Conservation (phyloP, 495 filamentous ascomycete genomes). For the Lasiosphaeriaceae sp. region DNA sequence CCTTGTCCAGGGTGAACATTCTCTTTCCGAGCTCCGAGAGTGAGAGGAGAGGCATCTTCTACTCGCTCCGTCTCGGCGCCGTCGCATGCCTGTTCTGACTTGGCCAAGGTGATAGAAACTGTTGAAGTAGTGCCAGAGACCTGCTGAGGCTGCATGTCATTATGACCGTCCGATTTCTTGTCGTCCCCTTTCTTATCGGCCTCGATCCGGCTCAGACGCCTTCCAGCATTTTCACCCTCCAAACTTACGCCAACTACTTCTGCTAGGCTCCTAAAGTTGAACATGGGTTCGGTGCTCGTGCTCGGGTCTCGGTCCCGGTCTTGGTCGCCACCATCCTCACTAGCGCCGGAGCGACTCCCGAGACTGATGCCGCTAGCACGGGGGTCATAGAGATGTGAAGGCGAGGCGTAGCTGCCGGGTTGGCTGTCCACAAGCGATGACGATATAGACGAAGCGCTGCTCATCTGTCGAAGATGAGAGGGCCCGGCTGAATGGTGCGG, state of each 20-base stretch:
- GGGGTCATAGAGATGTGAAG: slow-evolving; percentile 42
- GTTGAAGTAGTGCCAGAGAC: too few relatives aligned
- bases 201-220: slow-evolving; percentile 25
- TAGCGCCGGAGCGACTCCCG: slow-evolving; percentile 33
- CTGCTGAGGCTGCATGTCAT: too few relatives aligned
- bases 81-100: slow-evolving; percentile 4
- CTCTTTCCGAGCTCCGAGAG: background rate
- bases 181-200: slow-evolving; percentile 12
- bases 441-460: slow-evolving; percentile 74
- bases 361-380: slow-evolving; percentile 40
- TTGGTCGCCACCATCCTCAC: slow-evolving; percentile 36
- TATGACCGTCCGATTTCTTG: too few relatives aligned
- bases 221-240: slow-evolving; percentile 36
- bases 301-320: slow-evolving; percentile 44
- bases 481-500: slow-evolving; percentile 46
- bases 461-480: slow-evolving; percentile 74
- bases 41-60: slow-evolving; percentile 1
- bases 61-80: slow-evolving; percentile 1
- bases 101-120: background rate
- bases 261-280: slow-evolving; percentile 86
- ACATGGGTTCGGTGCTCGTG: slow-evolving; percentile 68
- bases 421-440: slow-evolving; percentile 69
- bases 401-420: slow-evolving; percentile 48
- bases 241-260: slow-evolving; percentile 68
- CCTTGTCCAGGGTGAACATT: background rate